Percentiles rank a stretch among this genome's conserved stretches.
Evolutionary conservation across 176 grass and related monocot species (phyloP).

Genomic region (Musa itinerans): DNA sequence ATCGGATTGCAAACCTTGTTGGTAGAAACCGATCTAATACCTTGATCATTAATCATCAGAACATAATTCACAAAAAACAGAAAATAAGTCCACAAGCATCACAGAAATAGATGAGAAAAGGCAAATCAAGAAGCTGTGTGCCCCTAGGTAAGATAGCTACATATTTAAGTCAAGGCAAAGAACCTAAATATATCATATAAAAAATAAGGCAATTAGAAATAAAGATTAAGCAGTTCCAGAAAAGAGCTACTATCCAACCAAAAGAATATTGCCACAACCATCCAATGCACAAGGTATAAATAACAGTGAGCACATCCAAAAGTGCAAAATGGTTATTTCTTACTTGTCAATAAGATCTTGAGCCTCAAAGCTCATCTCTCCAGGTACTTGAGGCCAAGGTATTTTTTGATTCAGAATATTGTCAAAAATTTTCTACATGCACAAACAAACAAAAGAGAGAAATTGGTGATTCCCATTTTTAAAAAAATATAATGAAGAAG

Average conservation of each 20-base stretch:
- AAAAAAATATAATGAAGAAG: neutral
- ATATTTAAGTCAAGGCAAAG: too few relatives aligned
- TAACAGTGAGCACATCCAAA: neutral
- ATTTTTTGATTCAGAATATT: constrained; percentile 99
- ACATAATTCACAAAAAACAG: too few relatives aligned
- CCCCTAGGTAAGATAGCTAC: too few relatives aligned
- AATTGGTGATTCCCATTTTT: neutral
- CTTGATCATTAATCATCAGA: too few relatives aligned
- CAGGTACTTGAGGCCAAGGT: constrained; percentile 87
- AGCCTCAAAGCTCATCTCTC: constrained; percentile 88
- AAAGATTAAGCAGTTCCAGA: too few relatives aligned
- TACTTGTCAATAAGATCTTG: constrained; percentile 96
- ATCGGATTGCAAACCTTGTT: too few relatives aligned
- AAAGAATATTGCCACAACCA: neutral
- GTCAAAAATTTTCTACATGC: constrained; percentile 89
- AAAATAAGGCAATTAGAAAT: neutral
- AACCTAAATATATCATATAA: neutral
- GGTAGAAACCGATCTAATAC: too few relatives aligned
- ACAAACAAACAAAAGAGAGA: constrained; percentile 26
- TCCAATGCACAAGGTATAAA: neutral
- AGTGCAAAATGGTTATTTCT: neutral
- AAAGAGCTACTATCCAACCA: neutral
- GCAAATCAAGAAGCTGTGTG: too few relatives aligned
- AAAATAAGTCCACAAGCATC: too few relatives aligned
- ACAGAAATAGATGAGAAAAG: too few relatives aligned